Percentiles rank a stretch among this genome's conserved stretches.
Evolutionary conservation across 345 rosid genomes (phyloP).

Genomic region (Chamaenerion angustifolium): DNA sequence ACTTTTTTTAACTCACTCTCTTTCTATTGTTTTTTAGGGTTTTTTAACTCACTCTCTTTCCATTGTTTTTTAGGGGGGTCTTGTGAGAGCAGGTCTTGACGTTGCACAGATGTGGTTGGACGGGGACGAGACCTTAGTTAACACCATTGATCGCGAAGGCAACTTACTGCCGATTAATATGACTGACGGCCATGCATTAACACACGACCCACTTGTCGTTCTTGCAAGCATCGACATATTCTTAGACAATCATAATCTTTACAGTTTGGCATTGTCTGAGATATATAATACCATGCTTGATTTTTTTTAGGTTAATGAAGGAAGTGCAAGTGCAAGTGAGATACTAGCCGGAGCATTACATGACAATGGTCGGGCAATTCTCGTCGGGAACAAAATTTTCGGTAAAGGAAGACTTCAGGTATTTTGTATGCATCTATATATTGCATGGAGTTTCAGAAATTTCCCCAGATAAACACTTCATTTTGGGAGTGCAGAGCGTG

Average conservation of each 20-base stretch:
- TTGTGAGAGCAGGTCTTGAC: conserved; percentile 85
- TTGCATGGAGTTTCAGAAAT: no score
- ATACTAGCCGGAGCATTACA: conserved; percentile 83
- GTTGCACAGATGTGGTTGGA: conserved; percentile 88
- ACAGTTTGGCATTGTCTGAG: no score
- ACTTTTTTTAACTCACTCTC: no score
- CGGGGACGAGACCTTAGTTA: conserved; percentile 79
- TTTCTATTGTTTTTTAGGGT: no score
- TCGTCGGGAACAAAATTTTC: conserved; percentile 71
- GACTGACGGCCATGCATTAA: conserved; percentile 68
- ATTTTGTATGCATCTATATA: background rate
- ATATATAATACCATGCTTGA: background rate
- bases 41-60: no score
- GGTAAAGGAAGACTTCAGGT: conserved; percentile 97
- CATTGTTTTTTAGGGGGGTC: conserved; percentile 47
- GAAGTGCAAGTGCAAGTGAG: conserved; percentile 97
- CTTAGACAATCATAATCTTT: background rate
- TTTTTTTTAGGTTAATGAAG: conserved; percentile 54
- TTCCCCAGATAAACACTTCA: no score
- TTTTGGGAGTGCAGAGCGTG: conserved; percentile 38
- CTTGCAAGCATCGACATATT: conserved; percentile 37
- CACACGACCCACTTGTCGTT: conserved; percentile 81
- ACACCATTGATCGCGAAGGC: conserved; percentile 76
- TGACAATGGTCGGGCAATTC: conserved; percentile 86
- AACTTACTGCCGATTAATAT: conserved; percentile 55